Conservation (phyloP, 1,284 basidiomycete species). For the Cutaneotrichosporon curvatum region DNA sequence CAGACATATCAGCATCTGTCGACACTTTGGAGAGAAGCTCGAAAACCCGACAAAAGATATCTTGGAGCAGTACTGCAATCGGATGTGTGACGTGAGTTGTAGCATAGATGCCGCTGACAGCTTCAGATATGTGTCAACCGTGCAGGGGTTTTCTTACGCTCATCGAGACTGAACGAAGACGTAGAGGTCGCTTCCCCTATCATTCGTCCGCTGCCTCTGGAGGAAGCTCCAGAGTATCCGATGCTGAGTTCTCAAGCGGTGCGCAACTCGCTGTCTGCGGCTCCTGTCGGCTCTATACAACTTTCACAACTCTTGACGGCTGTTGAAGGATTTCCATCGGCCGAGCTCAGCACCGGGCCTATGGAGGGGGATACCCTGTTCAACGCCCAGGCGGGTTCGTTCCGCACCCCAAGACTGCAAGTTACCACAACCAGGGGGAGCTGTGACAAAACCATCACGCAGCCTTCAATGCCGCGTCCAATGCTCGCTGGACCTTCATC, state of each 20-base stretch:
- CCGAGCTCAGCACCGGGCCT: too few relatives aligned
- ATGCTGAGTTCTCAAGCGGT: not conserved
- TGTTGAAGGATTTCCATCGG: too few relatives aligned
- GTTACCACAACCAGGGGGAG: too few relatives aligned
- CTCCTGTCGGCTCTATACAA: too few relatives aligned
- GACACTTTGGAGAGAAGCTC: slow-evolving; percentile 72
- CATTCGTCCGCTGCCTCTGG: slow-evolving; percentile 6
- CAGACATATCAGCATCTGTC: slow-evolving; percentile 69
- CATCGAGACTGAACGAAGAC: slow-evolving; percentile 24
- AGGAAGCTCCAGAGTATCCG: slow-evolving; percentile 5
- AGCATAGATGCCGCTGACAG: not conserved
- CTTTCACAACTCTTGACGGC: too few relatives aligned
- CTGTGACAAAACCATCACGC: too few relatives aligned
- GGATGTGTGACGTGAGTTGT: slow-evolving; percentile 73
- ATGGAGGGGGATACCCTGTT: too few relatives aligned
- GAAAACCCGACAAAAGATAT: slow-evolving; percentile 51
- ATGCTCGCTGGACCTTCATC: too few relatives aligned
- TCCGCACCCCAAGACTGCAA: too few relatives aligned
- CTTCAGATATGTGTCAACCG: slow-evolving; percentile 29
- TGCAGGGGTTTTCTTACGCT: slow-evolving; percentile 16
- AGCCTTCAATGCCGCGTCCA: too few relatives aligned
- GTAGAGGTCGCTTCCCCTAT: slow-evolving; percentile 23
- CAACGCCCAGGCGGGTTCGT: too few relatives aligned
- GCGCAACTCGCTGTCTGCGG: too few relatives aligned
- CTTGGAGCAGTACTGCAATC: slow-evolving; percentile 57